These are phyloP conservation scores for Hymenoscyphus albidus DNA, from an alignment of 2,329 filamentous ascomycete genomes.

Conservation along the genomic window DNA sequence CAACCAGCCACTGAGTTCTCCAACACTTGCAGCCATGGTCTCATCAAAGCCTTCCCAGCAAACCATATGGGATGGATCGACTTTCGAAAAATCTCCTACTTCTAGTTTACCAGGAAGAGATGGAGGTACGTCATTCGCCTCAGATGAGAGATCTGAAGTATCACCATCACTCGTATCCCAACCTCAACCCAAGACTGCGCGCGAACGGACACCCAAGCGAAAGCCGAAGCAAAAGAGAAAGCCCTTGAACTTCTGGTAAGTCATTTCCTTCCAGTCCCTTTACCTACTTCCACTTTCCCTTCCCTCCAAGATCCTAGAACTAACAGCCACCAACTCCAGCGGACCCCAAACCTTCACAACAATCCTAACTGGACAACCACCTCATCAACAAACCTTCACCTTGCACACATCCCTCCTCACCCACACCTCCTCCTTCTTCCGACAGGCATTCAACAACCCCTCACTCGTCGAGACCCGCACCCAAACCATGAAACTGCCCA, in stretches of 20 bases:
- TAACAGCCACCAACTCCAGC: not conserved
- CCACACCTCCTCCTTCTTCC: not conserved
- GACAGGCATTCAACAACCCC: not conserved
- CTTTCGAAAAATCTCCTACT: not conserved
- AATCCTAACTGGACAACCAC: not conserved
- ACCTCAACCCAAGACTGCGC: not conserved
- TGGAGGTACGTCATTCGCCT: not conserved
- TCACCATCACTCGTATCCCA: not conserved
- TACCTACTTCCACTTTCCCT: not conserved
- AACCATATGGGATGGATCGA: not conserved
- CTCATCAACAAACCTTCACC: not conserved
- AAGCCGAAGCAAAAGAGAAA: not conserved
- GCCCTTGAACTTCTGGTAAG: not conserved
- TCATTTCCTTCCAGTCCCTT: not conserved
- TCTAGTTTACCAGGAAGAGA: not conserved
- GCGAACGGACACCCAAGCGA: not conserved
- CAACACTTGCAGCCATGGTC: not conserved
- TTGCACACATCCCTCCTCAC: not conserved
- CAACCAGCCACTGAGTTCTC: not conserved
- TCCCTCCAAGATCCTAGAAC: not conserved
- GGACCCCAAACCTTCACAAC: not conserved
- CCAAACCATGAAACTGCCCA: not conserved
- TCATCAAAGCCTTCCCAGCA: not conserved
- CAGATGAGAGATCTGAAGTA: not conserved
- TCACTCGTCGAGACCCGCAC: not conserved